Percentiles rank a stretch among this genome's conserved stretches.
phyloP scores from a whole-genome alignment of 2,329 filamentous ascomycete species.

The Ceratocystis cubensis region DNA sequence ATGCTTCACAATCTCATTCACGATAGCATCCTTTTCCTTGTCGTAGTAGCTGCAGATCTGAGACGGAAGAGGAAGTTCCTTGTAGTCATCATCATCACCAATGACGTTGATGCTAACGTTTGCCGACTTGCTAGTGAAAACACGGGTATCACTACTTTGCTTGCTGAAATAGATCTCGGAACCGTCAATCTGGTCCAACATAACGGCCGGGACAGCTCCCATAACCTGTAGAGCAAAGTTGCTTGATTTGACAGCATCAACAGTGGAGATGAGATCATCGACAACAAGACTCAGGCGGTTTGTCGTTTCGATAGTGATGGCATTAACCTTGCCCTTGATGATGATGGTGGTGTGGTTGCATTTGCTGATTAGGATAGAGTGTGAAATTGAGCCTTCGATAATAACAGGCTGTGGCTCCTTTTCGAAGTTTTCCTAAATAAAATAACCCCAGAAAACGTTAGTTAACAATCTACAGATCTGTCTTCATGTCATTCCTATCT shows the following conservation, averaged over 20 bases:
- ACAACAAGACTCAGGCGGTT: slow-evolving; percentile 72
- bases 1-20: slow-evolving; percentile 93
- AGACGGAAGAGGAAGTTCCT: slow-evolving; percentile 75
- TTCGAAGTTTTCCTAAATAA: slow-evolving; percentile 72
- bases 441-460: background rate
- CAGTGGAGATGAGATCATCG: slow-evolving; percentile 76
- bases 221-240: slow-evolving; percentile 92
- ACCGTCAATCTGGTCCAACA: slow-evolving; percentile 88
- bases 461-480: background rate
- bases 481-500: background rate
- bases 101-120: slow-evolving; percentile 81
- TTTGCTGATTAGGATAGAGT: slow-evolving; percentile 82
- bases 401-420: slow-evolving; percentile 59
- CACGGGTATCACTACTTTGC: slow-evolving; percentile 62
- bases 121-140: slow-evolving; percentile 81
- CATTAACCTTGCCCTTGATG: slow-evolving; percentile 85
- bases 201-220: slow-evolving; percentile 70
- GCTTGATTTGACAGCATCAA: slow-evolving; percentile 89
- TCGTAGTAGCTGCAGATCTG: slow-evolving; percentile 74
- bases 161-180: slow-evolving; percentile 77
- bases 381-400: slow-evolving; percentile 67
- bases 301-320: slow-evolving; percentile 91
- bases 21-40: slow-evolving; percentile 55
- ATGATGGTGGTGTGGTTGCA: slow-evolving; percentile 87
- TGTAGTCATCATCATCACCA: slow-evolving; percentile 61